Base-by-base conservation (phyloP, 1,284 basidiomycete species). In the Malassezia sympodialis region DNA sequence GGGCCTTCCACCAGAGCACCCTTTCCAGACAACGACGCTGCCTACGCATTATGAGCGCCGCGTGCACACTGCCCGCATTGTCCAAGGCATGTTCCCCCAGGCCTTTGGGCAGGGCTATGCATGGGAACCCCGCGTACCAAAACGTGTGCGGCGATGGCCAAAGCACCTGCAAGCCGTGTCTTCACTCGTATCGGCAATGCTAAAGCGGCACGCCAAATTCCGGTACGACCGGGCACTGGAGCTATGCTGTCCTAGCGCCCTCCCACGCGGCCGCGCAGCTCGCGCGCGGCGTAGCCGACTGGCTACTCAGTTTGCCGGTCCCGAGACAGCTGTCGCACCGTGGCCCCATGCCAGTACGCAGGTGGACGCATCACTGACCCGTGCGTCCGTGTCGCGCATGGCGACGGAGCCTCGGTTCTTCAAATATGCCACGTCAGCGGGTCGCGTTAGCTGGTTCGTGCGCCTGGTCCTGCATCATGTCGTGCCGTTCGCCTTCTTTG, bases 401-500 rank as follows among this genome's bases (percentile, higher is more conserved):
- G 28, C 14, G 5, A 17, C 24, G 2, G 70, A 88, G 69, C 88
- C 88, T 11, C 81, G 82, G 8, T 89, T 90, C 66, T 79, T 81
- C 0, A 86, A 89, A 60, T 90, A 86, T 67, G 79, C 81, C 61
- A 79, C 77, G 45, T 75, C 83, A 2, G 49, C 60, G 60, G 77
- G 21, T 81, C 88, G 78, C 84, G 87, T 53, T 40, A 37, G 60
- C 3, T 63, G 61, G 50, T 73, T 58, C 24, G 53, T 61, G 43
- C 54, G 52, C 3, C 27, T 82, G 0, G 79, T 86, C 21, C 82
- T 88, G 0, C 82, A 82, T 35, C 70, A 78, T 1, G 80, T 94
- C 2, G 82, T 96, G 37, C 87, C 90, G 0, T 78, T 80, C 15
- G 79, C 79, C 4, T 80, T 94, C 48, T 87, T 89, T 82, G 93